Percentiles rank a stretch among this genome's conserved stretches.
phyloP scores from a whole-genome alignment of 1,284 basidiomycete genomes.

The Taiwanofungus camphoratus region DNA sequence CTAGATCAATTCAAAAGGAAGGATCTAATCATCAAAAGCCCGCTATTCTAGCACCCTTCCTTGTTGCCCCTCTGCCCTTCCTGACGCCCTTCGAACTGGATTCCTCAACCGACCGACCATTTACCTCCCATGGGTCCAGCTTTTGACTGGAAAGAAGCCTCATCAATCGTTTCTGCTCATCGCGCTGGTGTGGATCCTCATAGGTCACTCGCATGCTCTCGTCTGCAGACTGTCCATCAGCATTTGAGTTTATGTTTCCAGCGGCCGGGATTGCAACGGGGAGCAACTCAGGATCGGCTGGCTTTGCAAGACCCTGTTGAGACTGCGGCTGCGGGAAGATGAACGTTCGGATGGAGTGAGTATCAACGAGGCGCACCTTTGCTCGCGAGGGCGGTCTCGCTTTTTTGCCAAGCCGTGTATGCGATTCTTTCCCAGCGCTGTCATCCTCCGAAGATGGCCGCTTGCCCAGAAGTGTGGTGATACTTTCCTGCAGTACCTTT shows the following conservation, averaged over 20 bases:
- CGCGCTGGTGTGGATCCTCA: conserved; percentile 58
- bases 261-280: background rate
- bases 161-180: conserved; percentile 47
- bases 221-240: background rate
- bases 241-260: background rate
- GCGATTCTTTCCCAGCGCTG: conserved; percentile 9
- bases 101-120: no score
- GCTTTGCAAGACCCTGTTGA: background rate
- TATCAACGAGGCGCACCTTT: conserved; percentile 32
- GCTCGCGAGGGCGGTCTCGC: conserved; percentile 35
- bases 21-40: no score
- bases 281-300: background rate
- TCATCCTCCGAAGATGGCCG: conserved; percentile 40
- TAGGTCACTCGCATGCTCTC: conserved; percentile 51
- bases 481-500: conserved; percentile 54
- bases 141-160: conserved; percentile 25
- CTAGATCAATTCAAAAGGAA: no score
- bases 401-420: conserved; percentile 33
- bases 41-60: no score
- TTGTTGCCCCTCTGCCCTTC: no score
- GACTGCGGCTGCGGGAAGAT: background rate
- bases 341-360: background rate
- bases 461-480: conserved; percentile 64
- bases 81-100: no score
- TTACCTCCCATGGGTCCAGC: conserved; percentile 15